Percentiles rank a stretch among this genome's conserved stretches.
These are phyloP conservation scores for Kwoniella heveanensis DNA, from an alignment of 768 basidiomycete species.

Conservation along the genomic window DNA sequence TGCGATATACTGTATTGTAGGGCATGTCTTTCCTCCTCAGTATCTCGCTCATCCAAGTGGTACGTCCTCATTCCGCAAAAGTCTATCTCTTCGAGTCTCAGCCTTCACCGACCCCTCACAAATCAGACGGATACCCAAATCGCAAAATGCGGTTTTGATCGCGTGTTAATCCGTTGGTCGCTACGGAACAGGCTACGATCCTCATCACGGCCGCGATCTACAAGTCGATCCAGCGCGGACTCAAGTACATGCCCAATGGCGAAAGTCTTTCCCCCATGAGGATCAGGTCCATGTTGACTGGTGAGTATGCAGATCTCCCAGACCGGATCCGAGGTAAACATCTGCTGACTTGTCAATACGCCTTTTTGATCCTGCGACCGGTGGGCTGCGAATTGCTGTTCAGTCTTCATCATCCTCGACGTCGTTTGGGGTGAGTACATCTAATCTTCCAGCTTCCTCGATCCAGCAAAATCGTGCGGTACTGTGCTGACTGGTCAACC, in stretches of 20 bases:
- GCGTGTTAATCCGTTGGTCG: not conserved
- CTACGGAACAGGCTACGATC: slow-evolving; percentile 36
- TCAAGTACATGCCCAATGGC: slow-evolving; percentile 40
- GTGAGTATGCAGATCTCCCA: too few relatives aligned
- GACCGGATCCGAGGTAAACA: too few relatives aligned
- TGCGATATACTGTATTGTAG: too few relatives aligned
- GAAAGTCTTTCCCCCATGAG: slow-evolving; percentile 34
- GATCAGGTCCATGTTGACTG: slow-evolving; percentile 33
- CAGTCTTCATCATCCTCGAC: slow-evolving; percentile 40
- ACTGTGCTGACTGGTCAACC: not conserved
- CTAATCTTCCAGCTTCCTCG: not conserved
- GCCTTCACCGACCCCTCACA: too few relatives aligned
- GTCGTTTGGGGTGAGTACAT: slow-evolving; percentile 27
- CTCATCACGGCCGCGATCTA: slow-evolving; percentile 39
- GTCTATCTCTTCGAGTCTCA: not conserved
- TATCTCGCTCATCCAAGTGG: slow-evolving; percentile 32
- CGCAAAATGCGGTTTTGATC: too few relatives aligned
- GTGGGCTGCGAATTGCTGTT: not conserved
- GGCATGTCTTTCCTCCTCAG: slow-evolving; percentile 35
- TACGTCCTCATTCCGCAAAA: too few relatives aligned
- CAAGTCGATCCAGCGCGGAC: slow-evolving; percentile 37
- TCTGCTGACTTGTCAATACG: too few relatives aligned
- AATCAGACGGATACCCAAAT: too few relatives aligned
- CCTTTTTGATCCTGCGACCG: too few relatives aligned
- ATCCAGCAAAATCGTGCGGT: too few relatives aligned